Evolutionary conservation across 495 filamentous ascomycete genomes (phyloP).

Genomic region (Penicillium paxilli): DNA sequence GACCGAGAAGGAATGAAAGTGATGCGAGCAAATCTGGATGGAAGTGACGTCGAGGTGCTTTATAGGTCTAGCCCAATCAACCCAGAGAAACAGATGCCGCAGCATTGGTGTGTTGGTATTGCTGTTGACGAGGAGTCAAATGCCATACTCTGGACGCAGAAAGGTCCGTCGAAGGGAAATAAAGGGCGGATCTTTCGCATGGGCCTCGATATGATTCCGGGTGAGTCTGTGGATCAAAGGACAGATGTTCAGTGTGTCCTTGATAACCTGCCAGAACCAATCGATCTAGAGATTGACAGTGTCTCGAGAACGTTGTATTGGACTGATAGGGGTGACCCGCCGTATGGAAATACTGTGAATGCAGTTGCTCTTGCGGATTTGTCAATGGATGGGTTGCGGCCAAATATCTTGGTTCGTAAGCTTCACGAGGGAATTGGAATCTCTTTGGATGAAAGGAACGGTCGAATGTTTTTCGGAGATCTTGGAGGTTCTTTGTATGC

Average conservation of each 20-base stretch:
- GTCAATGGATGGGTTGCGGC: not conserved
- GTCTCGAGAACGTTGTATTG: constrained; percentile 6
- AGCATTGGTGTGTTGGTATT: constrained; percentile 6
- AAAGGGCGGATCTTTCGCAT: constrained; percentile 2
- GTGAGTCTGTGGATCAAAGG: not conserved
- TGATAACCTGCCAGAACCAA: constrained; percentile 10
- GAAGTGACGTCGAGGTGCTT: constrained; percentile 5
- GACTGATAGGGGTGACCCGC: constrained; percentile 15
- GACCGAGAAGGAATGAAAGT: constrained; percentile 4
- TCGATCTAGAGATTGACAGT: constrained; percentile 10
- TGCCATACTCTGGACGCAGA: constrained; percentile 1
- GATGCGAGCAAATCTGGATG: constrained; percentile 6
- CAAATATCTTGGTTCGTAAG: constrained; percentile 7
- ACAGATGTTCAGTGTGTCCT: constrained; percentile 5
- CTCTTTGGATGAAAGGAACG: constrained; percentile 6
- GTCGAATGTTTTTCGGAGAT: constrained; percentile 15
- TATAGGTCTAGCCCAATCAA: not conserved
- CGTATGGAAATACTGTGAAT: constrained; percentile 11
- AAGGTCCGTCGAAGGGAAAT: not conserved
- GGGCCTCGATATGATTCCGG: not conserved
- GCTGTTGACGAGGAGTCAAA: constrained; percentile 2
- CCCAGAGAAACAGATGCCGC: not conserved
- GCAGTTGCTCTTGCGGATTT: not conserved
- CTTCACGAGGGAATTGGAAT: constrained; percentile 7
- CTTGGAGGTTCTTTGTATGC: constrained; percentile 14